Evolutionary conservation across 352 stramenopile genomes (phyloP), one percentile per base, ranked within the genome.

Genomic region (Pseudoperonospora humuli): DNA sequence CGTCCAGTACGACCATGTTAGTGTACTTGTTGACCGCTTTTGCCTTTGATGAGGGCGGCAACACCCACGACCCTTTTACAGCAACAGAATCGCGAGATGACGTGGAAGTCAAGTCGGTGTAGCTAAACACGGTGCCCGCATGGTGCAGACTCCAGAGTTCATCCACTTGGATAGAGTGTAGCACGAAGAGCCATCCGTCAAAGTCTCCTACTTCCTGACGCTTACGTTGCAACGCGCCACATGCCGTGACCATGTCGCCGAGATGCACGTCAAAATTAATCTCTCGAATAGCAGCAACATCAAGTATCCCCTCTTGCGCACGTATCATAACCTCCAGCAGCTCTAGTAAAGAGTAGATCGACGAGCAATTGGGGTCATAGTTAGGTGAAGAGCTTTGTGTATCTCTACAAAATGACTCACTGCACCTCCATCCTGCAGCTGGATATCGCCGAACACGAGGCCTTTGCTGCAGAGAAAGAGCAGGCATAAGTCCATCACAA

Each of bases 251-350:
- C 7, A 70, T 20, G 39, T 89, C 80, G 7, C 80, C 76, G 15
- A 90, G 54, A 44, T 92, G 77, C 47, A 88, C 64, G 40, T 85
- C 59, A 77, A 77, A 90, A 53, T 93, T 84, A 31, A 90, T 79
- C 32, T 75, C 62, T 9, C 70, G 75, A 49, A 90, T 75, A 14
- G 67, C 50, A 7, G 78, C 71, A 27, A 84, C 35, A 23, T 70
- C 78, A 33, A 89, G 66, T 8, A 69, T 54, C 5, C 60, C 75
- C 3, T 78, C 64, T 23, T 68, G 53, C 3, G 71, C 68, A n/a
- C 70, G 80, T 43, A 90, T 78, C 72, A 93, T 93, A 37, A 93
- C 61, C 57, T 92, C 77, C 6, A 92, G 50, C 8, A 89, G 64
- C 41, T 66, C 80, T 92, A 20, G 3, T 31, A 41, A 23, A 11